Evolutionary conservation across 768 basidiomycete species (phyloP), one percentile per base, ranked within the genome.

Genomic region (Lentinula edodes): DNA sequence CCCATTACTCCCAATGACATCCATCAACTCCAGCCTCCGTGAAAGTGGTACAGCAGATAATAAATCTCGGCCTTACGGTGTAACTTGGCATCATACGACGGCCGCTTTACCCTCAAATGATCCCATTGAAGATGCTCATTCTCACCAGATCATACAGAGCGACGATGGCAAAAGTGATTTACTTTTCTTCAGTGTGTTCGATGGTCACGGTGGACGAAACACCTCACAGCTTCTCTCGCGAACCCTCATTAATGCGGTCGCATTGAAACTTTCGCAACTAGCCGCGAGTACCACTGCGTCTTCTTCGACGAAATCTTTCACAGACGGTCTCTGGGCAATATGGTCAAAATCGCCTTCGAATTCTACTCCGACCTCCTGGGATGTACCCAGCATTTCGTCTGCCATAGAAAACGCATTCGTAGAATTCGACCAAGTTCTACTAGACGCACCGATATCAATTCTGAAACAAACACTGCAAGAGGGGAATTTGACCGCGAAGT

Each of bases 71-170:
- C 85, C 83, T 0, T 78, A 77, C 38, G 85, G 87, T 16, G 74
- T 84, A 57, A 73, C 79, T 12, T 93, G 91, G 91, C 86, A 82
- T 65, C 88, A 89, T 73, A 81, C 88, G 52, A 95, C 89, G 3
- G 91, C 92, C 16, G 83, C 80, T 38, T 76, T 98, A 39, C 78
- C 91, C 0, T 89, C 93, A 3, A 99, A 99, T 69, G 84, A 90
- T 62, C 92, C 94, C 7, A 87, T 97, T 56, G 97, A 99, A 73
- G 97, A 99, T 70, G 87, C 93, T 28, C 83, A 88, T 65, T 84
- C 90, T 3, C 80, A 82, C 62, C 85, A 87, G 60, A 76, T 94
- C 63, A 75, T 96, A 53, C 71, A 82, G 64, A 79, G 87, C 42
- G 86, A 90, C 67, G 75, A 75, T 3, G 75, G 82, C n/a, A 84